phyloP scores from a whole-genome alignment of 2,329 filamentous ascomycete genomes.

The Sphaerulina musiva region DNA sequence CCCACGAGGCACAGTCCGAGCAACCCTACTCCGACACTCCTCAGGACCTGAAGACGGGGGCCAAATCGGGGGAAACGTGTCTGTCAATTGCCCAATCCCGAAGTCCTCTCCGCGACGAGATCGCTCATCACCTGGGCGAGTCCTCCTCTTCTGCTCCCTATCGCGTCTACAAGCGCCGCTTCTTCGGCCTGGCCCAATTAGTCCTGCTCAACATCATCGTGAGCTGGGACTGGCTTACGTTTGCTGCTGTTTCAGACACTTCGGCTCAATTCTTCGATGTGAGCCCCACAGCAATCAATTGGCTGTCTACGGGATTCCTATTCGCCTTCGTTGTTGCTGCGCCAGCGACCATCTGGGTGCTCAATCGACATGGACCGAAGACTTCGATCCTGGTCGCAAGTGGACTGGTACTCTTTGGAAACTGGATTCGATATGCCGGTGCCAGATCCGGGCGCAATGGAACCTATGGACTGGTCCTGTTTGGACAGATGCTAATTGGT shows the following conservation, averaged over 20 bases:
- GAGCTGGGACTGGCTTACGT: conserved; percentile 96
- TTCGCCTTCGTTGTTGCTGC: conserved; percentile 72
- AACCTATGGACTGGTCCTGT: conserved; percentile 70
- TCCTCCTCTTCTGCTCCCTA: conserved; percentile 20
- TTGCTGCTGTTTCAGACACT: conserved; percentile 71
- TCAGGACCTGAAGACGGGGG: neutral
- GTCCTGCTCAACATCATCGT: conserved; percentile 86
- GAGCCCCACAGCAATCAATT: conserved; percentile 73
- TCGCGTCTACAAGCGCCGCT: conserved; percentile 72
- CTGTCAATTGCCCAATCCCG: conserved; percentile 4
- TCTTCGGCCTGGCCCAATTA: conserved; percentile 78
- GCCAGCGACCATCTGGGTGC: conserved; percentile 65
- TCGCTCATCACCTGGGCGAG: conserved; percentile 1
- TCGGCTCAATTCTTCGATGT: conserved; percentile 71
- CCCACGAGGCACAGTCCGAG: neutral
- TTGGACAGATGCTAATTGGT: conserved; percentile 84
- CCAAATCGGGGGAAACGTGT: neutral
- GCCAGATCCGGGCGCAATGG: conserved; percentile 39
- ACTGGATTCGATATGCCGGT: conserved; percentile 61
- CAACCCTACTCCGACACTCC: neutral
- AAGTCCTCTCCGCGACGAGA: conserved; percentile 6
- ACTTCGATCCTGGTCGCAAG: conserved; percentile 68
- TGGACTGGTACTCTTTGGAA: conserved; percentile 68
- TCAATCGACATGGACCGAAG: conserved; percentile 72
- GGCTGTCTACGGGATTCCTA: conserved; percentile 81